These are phyloP conservation scores for Mycena belliarum DNA, from an alignment of 768 basidiomycete genomes.

Conservation along the genomic window DNA sequence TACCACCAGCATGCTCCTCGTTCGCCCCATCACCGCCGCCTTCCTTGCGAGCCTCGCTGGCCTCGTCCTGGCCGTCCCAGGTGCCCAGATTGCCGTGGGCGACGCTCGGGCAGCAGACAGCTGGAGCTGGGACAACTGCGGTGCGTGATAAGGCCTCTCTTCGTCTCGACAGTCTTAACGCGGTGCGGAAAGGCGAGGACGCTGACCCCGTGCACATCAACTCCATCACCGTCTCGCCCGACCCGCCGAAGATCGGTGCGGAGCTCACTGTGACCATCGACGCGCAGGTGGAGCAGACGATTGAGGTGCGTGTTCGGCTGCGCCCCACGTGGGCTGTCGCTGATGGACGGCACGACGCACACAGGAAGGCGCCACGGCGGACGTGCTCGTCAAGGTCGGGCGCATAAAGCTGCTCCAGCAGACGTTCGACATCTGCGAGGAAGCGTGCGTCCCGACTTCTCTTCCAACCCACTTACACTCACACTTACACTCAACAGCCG, in stretches of 20 bases:
- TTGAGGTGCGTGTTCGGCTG: constrained; percentile 47
- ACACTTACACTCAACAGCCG: background rate
- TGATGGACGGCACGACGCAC: background rate
- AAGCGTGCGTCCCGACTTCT: constrained; percentile 52
- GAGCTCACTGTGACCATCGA: constrained; percentile 64
- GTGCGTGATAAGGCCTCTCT: constrained; percentile 35
- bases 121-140: constrained; percentile 60
- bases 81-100: constrained; percentile 10
- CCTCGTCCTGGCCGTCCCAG: constrained; percentile 1
- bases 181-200: too few species aligned
- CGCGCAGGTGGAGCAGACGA: constrained; percentile 45
- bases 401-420: constrained; percentile 82
- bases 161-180: too few species aligned
- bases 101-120: constrained; percentile 31
- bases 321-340: too few species aligned
- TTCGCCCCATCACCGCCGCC: background rate
- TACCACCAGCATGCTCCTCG: constrained; percentile 1
- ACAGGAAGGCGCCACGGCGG: constrained; percentile 91
- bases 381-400: constrained; percentile 90
- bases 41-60: constrained; percentile 5
- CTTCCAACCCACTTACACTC: too few species aligned
- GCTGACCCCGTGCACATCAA: constrained; percentile 46
- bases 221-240: constrained; percentile 56
- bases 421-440: constrained; percentile 86
- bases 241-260: constrained; percentile 69